phyloP scores from a whole-genome alignment of 352 stramenopile genomes.

The Phytophthora macrochlamydospora region DNA sequence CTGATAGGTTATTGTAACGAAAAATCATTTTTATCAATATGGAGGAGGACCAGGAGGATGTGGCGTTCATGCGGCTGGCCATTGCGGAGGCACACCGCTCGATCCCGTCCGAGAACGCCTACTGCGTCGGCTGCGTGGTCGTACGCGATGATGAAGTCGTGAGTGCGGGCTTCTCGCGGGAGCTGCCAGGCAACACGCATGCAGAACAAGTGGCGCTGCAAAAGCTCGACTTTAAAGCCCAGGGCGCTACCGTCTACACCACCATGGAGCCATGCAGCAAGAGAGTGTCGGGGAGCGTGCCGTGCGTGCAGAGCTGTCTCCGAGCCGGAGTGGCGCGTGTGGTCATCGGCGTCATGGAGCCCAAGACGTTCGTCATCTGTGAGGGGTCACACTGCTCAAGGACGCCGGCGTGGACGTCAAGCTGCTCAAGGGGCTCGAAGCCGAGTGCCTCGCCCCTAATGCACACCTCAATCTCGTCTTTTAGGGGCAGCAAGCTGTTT shows the following conservation, averaged over 20 bases:
- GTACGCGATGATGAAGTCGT: constrained; percentile 62
- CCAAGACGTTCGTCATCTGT: constrained; percentile 88
- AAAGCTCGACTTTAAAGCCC: constrained; percentile 78
- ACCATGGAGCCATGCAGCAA: constrained; percentile 91
- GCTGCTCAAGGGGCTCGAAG: constrained; percentile 72
- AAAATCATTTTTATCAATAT: neutral
- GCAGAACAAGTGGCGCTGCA: constrained; percentile 86
- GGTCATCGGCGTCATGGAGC: constrained; percentile 87
- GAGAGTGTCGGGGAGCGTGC: constrained; percentile 83
- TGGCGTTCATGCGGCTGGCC: constrained; percentile 74
- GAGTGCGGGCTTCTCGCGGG: constrained; percentile 80
- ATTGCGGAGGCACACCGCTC: constrained; percentile 86
- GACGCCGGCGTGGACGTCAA: constrained; percentile 72
- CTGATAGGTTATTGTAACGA: too few relatives aligned
- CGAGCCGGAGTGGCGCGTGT: constrained; percentile 68
- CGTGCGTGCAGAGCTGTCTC: constrained; percentile 84
- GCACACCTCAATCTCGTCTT: constrained; percentile 68
- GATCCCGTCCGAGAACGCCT: constrained; percentile 65
- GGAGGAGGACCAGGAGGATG: constrained; percentile 33
- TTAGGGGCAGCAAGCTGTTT: constrained; percentile 17
- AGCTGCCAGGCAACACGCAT: constrained; percentile 90
- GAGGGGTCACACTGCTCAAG: constrained; percentile 69
- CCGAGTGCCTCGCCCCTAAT: constrained; percentile 80
- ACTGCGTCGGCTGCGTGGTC: constrained; percentile 85
- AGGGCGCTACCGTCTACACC: constrained; percentile 80